Evolutionary conservation across 306 rosid genomes (phyloP).

Genomic region (Cucumis melo): DNA sequence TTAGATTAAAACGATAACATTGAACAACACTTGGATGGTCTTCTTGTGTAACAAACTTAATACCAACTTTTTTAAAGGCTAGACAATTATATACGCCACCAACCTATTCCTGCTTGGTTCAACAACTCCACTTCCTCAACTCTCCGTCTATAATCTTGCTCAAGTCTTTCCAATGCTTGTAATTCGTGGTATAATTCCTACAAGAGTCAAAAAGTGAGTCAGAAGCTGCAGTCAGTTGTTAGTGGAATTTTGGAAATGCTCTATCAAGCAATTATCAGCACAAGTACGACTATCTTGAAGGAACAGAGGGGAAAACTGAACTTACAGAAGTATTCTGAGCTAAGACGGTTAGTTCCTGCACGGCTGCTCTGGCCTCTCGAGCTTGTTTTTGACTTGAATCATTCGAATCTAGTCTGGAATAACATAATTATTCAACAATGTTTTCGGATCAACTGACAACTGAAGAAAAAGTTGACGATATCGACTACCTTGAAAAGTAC

Average conservation of each 20-base stretch:
- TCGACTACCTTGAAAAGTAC: constrained; percentile 48
- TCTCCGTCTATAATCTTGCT: constrained; percentile 75
- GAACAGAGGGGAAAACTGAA: constrained; percentile 3
- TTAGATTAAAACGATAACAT: constrained; percentile 8
- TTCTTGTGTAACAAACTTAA: not conserved
- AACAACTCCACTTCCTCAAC: constrained; percentile 59
- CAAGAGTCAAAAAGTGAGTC: not conserved
- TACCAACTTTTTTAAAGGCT: not conserved
- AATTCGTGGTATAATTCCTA: constrained; percentile 84
- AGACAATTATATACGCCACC: constrained; percentile 8
- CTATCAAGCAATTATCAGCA: not conserved
- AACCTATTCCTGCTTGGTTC: constrained; percentile 70
- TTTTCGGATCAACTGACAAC: constrained; percentile 8
- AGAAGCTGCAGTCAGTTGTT: not conserved
- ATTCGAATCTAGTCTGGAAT: constrained; percentile 60
- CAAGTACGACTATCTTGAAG: not conserved
- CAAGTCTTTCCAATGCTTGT: constrained; percentile 56
- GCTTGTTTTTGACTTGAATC: constrained; percentile 23
- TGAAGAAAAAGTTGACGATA: constrained; percentile 2
- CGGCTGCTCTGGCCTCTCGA: constrained; percentile 47
- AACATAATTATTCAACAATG: constrained; percentile 10
- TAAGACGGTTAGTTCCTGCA: constrained; percentile 53
- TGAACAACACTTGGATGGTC: not conserved
- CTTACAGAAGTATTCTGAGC: constrained; percentile 77
- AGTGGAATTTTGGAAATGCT: not conserved